A percentile compares a stretch with the other conserved stretches of the same genome.
These are phyloP conservation scores for Brassica cretica DNA, from an alignment of 345 rosid species.

Conservation along the genomic window DNA sequence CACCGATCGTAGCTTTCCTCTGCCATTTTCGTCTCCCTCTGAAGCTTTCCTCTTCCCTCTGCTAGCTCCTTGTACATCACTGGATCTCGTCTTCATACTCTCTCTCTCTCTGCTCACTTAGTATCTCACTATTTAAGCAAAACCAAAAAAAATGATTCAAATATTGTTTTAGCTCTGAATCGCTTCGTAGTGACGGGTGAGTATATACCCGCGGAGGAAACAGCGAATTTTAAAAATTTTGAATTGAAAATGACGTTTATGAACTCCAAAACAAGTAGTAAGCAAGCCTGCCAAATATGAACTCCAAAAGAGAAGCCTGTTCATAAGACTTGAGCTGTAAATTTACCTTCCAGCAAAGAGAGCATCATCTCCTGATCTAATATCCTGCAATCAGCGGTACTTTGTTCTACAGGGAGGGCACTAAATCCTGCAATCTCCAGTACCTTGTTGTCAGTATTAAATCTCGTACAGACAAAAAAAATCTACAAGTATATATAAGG, in stretches of 20 bases:
- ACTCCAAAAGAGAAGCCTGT: constrained; percentile 14
- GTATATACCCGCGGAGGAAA: constrained; percentile 37
- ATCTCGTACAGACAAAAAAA: constrained; percentile 4
- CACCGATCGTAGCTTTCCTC: constrained; percentile 26
- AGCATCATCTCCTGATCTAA: constrained; percentile 66
- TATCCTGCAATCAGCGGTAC: constrained; percentile 36
- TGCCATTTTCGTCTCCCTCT: constrained; percentile 31
- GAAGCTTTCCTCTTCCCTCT: constrained; percentile 35
- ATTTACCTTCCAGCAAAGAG: constrained; percentile 68
- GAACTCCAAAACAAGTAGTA: constrained; percentile 15
- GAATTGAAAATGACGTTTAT: constrained; percentile 14
- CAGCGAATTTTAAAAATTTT: constrained; percentile 19
- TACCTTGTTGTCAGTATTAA: constrained; percentile 16
- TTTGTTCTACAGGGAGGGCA: constrained; percentile 3
- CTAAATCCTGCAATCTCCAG: constrained; percentile 36
- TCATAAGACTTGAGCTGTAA: not conserved
- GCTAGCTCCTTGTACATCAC: constrained; percentile 15
- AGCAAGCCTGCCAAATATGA: constrained; percentile 19
- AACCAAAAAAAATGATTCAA: constrained; percentile 14
- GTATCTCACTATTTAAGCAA: not conserved
- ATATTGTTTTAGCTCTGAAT: constrained; percentile 24
- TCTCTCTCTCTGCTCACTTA: constrained; percentile 26
- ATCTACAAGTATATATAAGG: constrained; percentile 6
- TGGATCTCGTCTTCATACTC: constrained; percentile 29
- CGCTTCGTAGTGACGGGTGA: constrained; percentile 15